Percentiles rank a stretch among this genome's conserved stretches.
These are phyloP conservation scores for Fusarium algeriense DNA, from an alignment of 2,329 filamentous ascomycete species.

Conservation along the genomic window DNA sequence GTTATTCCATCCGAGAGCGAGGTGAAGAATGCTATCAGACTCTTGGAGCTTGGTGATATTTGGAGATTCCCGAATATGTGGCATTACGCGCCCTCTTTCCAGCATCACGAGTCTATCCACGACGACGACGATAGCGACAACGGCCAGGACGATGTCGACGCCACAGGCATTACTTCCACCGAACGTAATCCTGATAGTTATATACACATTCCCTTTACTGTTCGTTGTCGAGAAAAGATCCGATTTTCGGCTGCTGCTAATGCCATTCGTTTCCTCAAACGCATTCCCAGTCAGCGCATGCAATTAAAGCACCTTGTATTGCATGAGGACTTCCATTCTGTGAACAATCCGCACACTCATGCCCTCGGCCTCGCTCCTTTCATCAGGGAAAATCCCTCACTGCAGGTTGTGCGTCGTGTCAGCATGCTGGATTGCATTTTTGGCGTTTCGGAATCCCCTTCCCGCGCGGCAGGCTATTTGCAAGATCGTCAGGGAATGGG, in stretches of 20 bases:
- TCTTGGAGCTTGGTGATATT: neutral
- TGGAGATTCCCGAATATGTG: neutral
- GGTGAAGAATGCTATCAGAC: neutral
- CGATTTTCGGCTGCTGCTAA: slow-evolving; percentile 27
- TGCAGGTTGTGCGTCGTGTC: too few species aligned
- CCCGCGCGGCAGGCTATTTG: too few species aligned
- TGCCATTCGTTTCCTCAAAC: slow-evolving; percentile 19
- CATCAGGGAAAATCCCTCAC: too few species aligned
- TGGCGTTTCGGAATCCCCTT: too few species aligned
- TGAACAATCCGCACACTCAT: neutral
- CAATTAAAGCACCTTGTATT: neutral
- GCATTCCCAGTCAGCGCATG: neutral
- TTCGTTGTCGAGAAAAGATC: slow-evolving; percentile 8
- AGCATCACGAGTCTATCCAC: too few species aligned
- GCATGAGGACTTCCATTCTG: slow-evolving; percentile 5
- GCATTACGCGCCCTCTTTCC: neutral
- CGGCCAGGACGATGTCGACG: neutral
- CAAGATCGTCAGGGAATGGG: too few species aligned
- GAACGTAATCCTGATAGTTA: neutral
- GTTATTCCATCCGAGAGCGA: neutral
- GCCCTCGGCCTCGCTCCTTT: too few species aligned
- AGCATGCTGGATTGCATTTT: too few species aligned
- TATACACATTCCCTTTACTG: neutral
- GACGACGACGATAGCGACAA: neutral
- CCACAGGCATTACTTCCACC: too few species aligned